phyloP scores from a whole-genome alignment of 208 protist genomes.

The Trypanosoma vivax region DNA sequence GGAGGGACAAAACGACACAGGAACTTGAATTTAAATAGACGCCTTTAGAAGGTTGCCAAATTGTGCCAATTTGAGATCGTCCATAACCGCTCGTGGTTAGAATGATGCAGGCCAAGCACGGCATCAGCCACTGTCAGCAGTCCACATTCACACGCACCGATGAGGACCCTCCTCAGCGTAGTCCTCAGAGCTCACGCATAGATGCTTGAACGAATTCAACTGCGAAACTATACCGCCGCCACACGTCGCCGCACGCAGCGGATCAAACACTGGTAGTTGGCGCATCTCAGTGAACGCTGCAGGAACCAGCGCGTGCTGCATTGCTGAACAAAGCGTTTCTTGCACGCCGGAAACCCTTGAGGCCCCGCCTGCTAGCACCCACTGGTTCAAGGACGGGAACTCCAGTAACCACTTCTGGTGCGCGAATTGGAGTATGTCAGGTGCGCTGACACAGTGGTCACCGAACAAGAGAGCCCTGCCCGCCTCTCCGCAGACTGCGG shows the following conservation, averaged over 20 bases:
- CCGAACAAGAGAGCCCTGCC: slow-evolving; percentile 16
- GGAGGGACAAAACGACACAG: too few species aligned
- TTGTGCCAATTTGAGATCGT: too few species aligned
- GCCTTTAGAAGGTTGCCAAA: too few species aligned
- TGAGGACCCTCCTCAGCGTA: slow-evolving; percentile 77
- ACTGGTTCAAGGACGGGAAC: slow-evolving; percentile 21
- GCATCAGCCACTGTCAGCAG: slow-evolving; percentile 49
- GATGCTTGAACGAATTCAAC: slow-evolving; percentile 69
- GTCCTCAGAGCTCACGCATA: slow-evolving; percentile 46
- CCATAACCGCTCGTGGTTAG: too few species aligned
- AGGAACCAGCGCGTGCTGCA: slow-evolving; percentile 20
- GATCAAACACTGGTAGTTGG: slow-evolving; percentile 28
- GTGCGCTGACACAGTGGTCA: slow-evolving; percentile 3
- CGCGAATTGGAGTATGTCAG: slow-evolving; percentile 3
- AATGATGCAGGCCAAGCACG: too few species aligned
- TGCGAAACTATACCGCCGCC: slow-evolving; percentile 66
- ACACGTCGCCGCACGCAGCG: slow-evolving; percentile 35
- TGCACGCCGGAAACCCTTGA: slow-evolving; percentile 8
- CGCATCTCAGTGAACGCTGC: neutral
- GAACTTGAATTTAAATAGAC: too few species aligned
- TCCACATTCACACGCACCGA: slow-evolving; percentile 48
- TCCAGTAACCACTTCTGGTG: slow-evolving; percentile 20
- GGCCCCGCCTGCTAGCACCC: slow-evolving; percentile 36
- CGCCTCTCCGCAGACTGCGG: slow-evolving; percentile 3
- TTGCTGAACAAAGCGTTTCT: slow-evolving; percentile 14